Conservation (phyloP, 2,329 filamentous ascomycete species). For the Colletotrichum higginsianum region DNA sequence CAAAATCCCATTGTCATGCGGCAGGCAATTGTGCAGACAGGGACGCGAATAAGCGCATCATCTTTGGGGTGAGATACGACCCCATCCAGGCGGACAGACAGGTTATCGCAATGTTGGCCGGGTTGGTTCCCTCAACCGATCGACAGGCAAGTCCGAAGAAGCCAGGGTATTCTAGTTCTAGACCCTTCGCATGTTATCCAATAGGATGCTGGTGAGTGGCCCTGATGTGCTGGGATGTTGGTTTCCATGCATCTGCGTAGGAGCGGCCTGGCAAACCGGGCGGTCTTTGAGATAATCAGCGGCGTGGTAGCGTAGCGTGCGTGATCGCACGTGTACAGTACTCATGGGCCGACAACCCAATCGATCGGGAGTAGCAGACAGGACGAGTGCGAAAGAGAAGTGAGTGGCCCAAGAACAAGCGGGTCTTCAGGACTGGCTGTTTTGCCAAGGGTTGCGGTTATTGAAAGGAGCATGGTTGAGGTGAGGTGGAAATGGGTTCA, state of each 20-base stretch:
- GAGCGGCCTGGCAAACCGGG: neutral
- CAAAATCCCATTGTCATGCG: neutral
- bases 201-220: constrained; percentile 10
- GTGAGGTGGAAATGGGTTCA: constrained; percentile 9
- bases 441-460: constrained; percentile 5
- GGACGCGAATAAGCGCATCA: constrained; percentile 9
- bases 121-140: constrained; percentile 7
- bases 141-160: constrained; percentile 12
- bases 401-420: constrained; percentile 4
- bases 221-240: constrained; percentile 5
- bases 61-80: neutral
- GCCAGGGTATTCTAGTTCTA: neutral
- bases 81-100: neutral
- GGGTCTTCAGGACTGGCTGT: constrained; percentile 1
- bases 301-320: neutral
- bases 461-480: constrained; percentile 8
- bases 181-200: constrained; percentile 6
- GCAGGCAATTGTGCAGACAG: constrained; percentile 13
- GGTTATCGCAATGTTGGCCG: constrained; percentile 3
- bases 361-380: neutral
- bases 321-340: constrained; percentile 5
- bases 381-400: constrained; percentile 6
- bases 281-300: neutral
- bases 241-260: constrained; percentile 2
- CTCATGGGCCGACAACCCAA: constrained; percentile 3